Percentiles rank a stretch among this genome's conserved stretches.
phyloP scores from a whole-genome alignment of 768 basidiomycete genomes.

The Amanita thiersii region DNA sequence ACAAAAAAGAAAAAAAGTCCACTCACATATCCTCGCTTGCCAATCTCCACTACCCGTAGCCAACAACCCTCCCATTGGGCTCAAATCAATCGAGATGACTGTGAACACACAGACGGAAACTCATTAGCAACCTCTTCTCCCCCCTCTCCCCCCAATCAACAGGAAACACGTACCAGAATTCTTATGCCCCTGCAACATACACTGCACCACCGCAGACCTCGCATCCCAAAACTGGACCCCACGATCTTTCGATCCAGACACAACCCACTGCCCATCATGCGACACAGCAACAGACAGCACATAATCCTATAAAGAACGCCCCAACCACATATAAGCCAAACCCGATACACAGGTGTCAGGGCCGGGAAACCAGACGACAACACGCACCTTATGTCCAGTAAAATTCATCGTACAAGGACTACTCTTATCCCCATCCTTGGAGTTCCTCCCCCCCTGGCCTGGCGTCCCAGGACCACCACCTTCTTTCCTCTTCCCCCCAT shows the following conservation, averaged over 20 bases:
- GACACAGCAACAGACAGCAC: slow-evolving; percentile 64
- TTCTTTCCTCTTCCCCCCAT: slow-evolving; percentile 10
- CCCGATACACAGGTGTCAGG: neutral
- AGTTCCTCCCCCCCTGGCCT: slow-evolving; percentile 6
- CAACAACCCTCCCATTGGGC: slow-evolving; percentile 34
- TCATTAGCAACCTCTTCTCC: neutral
- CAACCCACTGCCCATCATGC: slow-evolving; percentile 90
- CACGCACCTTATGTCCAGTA: slow-evolving; percentile 82
- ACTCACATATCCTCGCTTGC: slow-evolving; percentile 47
- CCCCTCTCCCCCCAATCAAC: neutral
- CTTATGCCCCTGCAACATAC: slow-evolving; percentile 79
- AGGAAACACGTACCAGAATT: slow-evolving; percentile 35
- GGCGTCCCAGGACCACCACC: slow-evolving; percentile 9
- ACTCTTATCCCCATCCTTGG: slow-evolving; percentile 45
- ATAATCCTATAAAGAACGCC: slow-evolving; percentile 59
- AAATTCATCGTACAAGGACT: slow-evolving; percentile 74
- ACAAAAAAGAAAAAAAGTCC: neutral
- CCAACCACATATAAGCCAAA: no score
- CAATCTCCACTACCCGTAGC: slow-evolving; percentile 50
- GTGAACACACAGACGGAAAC: no score
- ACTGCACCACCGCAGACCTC: slow-evolving; percentile 67
- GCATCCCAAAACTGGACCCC: slow-evolving; percentile 95
- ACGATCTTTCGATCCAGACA: slow-evolving; percentile 91
- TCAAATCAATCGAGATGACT: slow-evolving; percentile 47
- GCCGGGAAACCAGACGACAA: neutral